Evolutionary conservation across 73 alveolate genomes (phyloP), one percentile per base, ranked within the genome.

Genomic region (Paramecium bursaria): DNA sequence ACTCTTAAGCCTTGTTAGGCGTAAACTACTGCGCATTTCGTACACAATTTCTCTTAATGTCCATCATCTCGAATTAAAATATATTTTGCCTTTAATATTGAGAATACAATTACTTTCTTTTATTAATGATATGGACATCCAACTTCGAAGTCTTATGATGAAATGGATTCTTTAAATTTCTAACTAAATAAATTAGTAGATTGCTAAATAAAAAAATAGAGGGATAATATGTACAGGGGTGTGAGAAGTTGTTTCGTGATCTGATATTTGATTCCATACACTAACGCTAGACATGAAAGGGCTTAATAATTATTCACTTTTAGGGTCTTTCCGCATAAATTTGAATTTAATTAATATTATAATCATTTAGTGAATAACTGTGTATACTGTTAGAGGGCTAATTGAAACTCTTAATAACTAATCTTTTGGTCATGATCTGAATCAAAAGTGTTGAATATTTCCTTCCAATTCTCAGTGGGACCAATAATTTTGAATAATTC

Each of bases 121-220:
- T 61, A 11, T n/a, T 52, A 54, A 35, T 61, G 80, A 39, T 61
- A 46, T n/a, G 29, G 17, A n/a, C 80, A 61, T n/a, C 26, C 21
- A 1, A 5, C 7, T 35, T 17, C 26, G 22, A 17, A 33, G 42
- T 26, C 26, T 1, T 23, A 29, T 35, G 31, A 33, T 29, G 31
- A 35, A 61, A 52, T 61, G 19, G n/a, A n/a, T n/a, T 67, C 82
- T 23, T 67, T 67, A 17, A 67, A 67, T 42, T 67, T 67, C 44
- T 67, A 67, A 47, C 47, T 67, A 67, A 39, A 39, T n/a, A 67
- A 46, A 67, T 39, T 67, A n/a, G 82, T 39, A 57, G n/a, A n/a
- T n/a, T n/a, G n/a, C n/a, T n/a, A n/a, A n/a, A n/a, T n/a, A n/a
- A n/a, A n/a, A n/a, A n/a, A n/a, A n/a, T n/a, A n/a, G n/a, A n/a